Percentiles rank a stretch among this genome's conserved stretches.
These are phyloP conservation scores for Kodamaea sagamina DNA, from an alignment of 805 yeast genomes.

Conservation along the genomic window DNA sequence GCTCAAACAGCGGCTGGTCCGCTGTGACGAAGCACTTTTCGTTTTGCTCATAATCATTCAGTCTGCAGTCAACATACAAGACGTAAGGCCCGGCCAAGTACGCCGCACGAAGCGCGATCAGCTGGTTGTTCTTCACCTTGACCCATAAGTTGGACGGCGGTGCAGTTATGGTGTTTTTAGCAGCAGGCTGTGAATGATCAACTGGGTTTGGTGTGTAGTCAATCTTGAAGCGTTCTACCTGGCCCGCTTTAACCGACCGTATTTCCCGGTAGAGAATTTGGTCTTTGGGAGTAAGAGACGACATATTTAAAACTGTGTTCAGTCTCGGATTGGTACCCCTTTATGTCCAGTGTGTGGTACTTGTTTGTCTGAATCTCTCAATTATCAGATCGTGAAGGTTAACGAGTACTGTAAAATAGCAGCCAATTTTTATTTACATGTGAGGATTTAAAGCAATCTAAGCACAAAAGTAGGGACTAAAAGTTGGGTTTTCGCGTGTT, in stretches of 20 bases:
- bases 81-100: constrained; percentile 88
- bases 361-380: background rate
- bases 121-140: constrained; percentile 70
- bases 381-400: background rate
- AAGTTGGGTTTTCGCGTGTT: background rate
- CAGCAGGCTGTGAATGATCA: constrained; percentile 1
- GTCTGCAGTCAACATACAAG: constrained; percentile 78
- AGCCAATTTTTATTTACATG: constrained; percentile 2
- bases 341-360: background rate
- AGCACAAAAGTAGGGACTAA: background rate
- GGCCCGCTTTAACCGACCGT: constrained; percentile 57
- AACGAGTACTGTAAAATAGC: too few species aligned
- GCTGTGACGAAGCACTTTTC: constrained; percentile 63
- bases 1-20: constrained; percentile 75
- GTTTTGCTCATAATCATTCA: constrained; percentile 60
- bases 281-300: constrained; percentile 8
- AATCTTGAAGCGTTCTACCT: constrained; percentile 56
- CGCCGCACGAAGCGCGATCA: constrained; percentile 74
- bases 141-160: constrained; percentile 44
- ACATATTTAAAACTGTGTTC: background rate
- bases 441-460: background rate
- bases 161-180: background rate
- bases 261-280: constrained; percentile 36
- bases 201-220: constrained; percentile 45
- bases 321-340: background rate